These are phyloP conservation scores for Comarum palustre DNA, from an alignment of 306 rosid species.

Conservation along the genomic window DNA sequence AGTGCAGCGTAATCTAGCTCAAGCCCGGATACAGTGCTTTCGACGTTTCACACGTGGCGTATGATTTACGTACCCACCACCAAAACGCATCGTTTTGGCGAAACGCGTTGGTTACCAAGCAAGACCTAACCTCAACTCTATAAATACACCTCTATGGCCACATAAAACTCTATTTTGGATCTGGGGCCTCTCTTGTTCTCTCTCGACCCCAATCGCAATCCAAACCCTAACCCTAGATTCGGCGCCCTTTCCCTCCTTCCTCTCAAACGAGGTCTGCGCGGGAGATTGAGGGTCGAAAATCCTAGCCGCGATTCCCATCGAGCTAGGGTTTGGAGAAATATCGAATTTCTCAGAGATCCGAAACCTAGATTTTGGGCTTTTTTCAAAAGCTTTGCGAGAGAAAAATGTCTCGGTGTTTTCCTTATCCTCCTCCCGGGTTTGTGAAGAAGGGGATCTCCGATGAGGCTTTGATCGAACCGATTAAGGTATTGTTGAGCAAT, in stretches of 20 bases:
- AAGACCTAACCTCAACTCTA: neutral
- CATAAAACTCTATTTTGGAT: fast-evolving
- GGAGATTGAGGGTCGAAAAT: constrained; percentile 15
- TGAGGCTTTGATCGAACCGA: constrained; percentile 35
- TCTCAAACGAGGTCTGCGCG: constrained; percentile 12
- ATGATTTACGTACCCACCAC: neutral
- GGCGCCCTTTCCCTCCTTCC: neutral
- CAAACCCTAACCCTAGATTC: constrained; percentile 5
- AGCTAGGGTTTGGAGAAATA: constrained; percentile 18
- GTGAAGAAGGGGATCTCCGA: constrained; percentile 23
- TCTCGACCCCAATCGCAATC: neutral
- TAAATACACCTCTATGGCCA: neutral
- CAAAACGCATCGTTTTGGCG: constrained; percentile 4
- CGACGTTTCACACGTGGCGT: neutral
- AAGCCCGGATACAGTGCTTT: neutral
- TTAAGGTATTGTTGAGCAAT: constrained; percentile 38
- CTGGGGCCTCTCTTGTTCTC: constrained; percentile 7
- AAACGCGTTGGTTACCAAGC: neutral
- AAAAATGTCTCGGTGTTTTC: constrained; percentile 36
- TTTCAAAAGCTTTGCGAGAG: neutral
- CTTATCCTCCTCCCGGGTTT: constrained; percentile 36
- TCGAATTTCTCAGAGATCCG: neutral
- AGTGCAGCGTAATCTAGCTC: neutral
- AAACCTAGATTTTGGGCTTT: neutral
- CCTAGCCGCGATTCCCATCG: neutral